Conservation (phyloP, 768 basidiomycete species). For the Boletus subcaerulescens region DNA sequence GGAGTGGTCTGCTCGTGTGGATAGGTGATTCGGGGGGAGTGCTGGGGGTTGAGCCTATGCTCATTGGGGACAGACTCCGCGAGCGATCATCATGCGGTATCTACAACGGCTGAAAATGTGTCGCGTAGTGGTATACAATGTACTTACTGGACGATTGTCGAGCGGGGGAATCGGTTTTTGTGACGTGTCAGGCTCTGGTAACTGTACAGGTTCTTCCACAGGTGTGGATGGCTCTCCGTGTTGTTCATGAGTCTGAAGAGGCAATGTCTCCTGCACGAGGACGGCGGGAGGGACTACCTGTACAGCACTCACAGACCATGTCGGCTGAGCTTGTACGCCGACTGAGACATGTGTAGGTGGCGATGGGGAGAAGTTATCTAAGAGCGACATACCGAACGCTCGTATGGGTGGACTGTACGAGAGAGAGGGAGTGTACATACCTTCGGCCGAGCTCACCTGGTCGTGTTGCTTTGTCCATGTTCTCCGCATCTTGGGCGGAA, state of each 20-base stretch:
- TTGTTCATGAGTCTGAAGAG: slow-evolving; percentile 1
- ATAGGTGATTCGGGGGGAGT: slow-evolving; percentile 32
- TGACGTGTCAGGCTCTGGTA: slow-evolving; percentile 1
- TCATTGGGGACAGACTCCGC: slow-evolving; percentile 60
- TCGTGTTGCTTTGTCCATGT: slow-evolving; percentile 53
- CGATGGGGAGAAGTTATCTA: slow-evolving; percentile 25
- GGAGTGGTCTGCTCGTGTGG: not conserved
- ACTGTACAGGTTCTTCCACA: slow-evolving; percentile 8
- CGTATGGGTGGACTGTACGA: slow-evolving; percentile 12
- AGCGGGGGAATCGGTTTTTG: slow-evolving; percentile 15
- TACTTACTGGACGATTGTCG: slow-evolving; percentile 24
- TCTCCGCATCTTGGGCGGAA: slow-evolving; percentile 66
- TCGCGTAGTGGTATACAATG: not conserved
- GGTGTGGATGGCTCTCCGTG: slow-evolving; percentile 10
- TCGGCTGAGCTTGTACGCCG: slow-evolving; percentile 44
- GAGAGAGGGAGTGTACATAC: slow-evolving; percentile 33
- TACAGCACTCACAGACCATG: slow-evolving; percentile 36
- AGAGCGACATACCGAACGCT: slow-evolving; percentile 28
- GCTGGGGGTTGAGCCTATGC: slow-evolving; percentile 49
- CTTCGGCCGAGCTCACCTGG: slow-evolving; percentile 36
- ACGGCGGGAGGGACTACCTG: slow-evolving; percentile 32
- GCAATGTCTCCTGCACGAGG: slow-evolving; percentile 12
- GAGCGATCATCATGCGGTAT: slow-evolving; percentile 32
- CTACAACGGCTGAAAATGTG: slow-evolving; percentile 29
- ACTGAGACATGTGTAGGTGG: slow-evolving; percentile 36